phyloP scores from a whole-genome alignment of 1,284 basidiomycete genomes.

The Ustilago nuda region DNA sequence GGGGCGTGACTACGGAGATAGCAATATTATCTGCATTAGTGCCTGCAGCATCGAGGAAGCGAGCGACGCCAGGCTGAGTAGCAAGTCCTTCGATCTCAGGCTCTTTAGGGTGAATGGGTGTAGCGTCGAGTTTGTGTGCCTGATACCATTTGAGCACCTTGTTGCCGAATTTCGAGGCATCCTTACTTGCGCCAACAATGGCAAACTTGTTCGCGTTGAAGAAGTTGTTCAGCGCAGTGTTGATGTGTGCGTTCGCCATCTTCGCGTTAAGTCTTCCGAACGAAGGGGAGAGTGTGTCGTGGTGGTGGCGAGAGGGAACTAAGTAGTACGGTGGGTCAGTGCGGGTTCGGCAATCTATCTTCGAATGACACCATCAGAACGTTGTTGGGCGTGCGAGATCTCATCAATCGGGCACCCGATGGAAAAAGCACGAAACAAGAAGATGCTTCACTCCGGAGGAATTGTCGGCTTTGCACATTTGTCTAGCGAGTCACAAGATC shows the following conservation, averaged over 20 bases:
- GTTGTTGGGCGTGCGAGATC: conserved; percentile 11
- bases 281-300: not conserved
- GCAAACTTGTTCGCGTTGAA: conserved; percentile 57
- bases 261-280: not conserved
- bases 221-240: conserved; percentile 49
- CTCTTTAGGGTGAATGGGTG: conserved; percentile 63
- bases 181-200: conserved; percentile 63
- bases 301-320: conserved; percentile 7
- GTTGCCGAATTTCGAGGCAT: conserved; percentile 64
- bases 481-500: conserved; percentile 11
- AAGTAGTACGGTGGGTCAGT: not conserved
- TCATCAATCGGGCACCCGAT: conserved; percentile 24
- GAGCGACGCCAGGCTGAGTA: conserved; percentile 31
- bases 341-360: conserved; percentile 8
- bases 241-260: conserved; percentile 43
- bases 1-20: conserved; percentile 66
- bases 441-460: conserved; percentile 8
- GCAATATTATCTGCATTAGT: conserved; percentile 42
- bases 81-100: conserved; percentile 48
- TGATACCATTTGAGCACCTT: conserved; percentile 67
- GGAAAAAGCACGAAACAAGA: conserved; percentile 6
- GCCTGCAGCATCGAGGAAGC: conserved; percentile 25
- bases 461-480: conserved; percentile 38
- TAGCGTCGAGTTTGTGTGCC: conserved; percentile 47
- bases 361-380: not conserved